Base-by-base conservation (phyloP, 2,329 filamentous ascomycete genomes). In the Colletotrichum viniferum region DNA sequence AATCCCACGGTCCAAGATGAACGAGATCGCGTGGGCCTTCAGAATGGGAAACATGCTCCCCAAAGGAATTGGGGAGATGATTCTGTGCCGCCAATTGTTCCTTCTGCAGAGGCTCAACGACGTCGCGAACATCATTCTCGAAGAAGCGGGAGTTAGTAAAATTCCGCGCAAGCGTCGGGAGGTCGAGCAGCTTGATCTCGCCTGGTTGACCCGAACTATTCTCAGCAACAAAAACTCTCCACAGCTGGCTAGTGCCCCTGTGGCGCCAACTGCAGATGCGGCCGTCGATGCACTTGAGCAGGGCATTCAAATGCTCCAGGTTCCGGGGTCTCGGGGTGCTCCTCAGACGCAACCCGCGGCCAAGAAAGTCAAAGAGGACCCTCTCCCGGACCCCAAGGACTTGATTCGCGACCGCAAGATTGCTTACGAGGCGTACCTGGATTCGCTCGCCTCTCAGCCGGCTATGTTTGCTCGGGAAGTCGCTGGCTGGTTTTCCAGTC, bases 51-150 rank as follows among this genome's bases (percentile, higher is more conserved):
- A 80, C 1, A 80, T 78, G 26, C 48, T 85, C 13, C 83, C 84
- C 0, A 78, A 80, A 21, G 72, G 78, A 0, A 76, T 73, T 0
- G 84, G 84, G 14, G 79, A 83, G 38, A 78, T 88, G 1, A 80
- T 90, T 14, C 73, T 89, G 3, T 34, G 77, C 52, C 82, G 87
- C 74, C 87, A 89, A 71, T 55, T 78, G 2, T 78, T 76, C 5
- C 66, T 87, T 0, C 55, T 88, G 1, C 83, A 85, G 63, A 13
- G 18, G 7, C 84, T 89, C 34, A 86, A 84, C 71, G 81, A 86
- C n/a, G 77, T 87, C 2, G 79, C 89, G 6, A 84, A 86, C 1
- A 82, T 86, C 52, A 85, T 89, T 34, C 80, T 89, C 2, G 82
- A 87, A 0, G 74, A 80, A 48, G 84, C 82, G 13, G 18, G 48